Conservation (phyloP, 257 asterid species). For the Fraxinus excelsior region DNA sequence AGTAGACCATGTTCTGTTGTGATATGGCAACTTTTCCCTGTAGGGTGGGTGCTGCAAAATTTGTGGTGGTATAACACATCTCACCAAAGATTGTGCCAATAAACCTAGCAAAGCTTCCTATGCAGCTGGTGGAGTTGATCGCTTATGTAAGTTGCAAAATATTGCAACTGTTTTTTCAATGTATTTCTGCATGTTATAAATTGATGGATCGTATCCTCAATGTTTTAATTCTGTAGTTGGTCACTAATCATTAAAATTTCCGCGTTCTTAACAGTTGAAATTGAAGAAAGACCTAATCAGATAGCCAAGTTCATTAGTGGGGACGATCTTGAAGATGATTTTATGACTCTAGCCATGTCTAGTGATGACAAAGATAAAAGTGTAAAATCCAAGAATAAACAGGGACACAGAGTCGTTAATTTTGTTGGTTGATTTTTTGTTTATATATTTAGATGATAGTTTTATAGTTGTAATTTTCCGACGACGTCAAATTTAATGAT, state of each 20-base stretch:
- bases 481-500: neutral
- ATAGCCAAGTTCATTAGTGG: no score
- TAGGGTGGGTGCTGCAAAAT: no score
- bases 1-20: constrained; percentile 30
- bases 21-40: constrained; percentile 6
- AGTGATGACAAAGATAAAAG: constrained; percentile 32
- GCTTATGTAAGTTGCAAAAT: constrained; percentile 48
- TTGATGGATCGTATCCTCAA: no score
- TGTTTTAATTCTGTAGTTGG: neutral
- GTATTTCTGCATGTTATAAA: neutral
- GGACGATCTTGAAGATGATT: constrained; percentile 96
- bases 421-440: constrained; percentile 55
- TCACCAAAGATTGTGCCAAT: constrained; percentile 84
- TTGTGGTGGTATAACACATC: constrained; percentile 70
- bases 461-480: neutral
- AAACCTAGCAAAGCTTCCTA: constrained; percentile 40
- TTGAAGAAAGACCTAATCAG: constrained; percentile 34
- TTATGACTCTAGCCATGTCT: constrained; percentile 32
- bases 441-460: neutral
- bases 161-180: neutral
- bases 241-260: neutral
- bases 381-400: constrained; percentile 45
- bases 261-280: constrained; percentile 34
- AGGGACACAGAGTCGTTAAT: constrained; percentile 71
- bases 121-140: constrained; percentile 22